Evolutionary conservation across 768 basidiomycete genomes (phyloP).

Genomic region (Phlebiopsis gigantea): DNA sequence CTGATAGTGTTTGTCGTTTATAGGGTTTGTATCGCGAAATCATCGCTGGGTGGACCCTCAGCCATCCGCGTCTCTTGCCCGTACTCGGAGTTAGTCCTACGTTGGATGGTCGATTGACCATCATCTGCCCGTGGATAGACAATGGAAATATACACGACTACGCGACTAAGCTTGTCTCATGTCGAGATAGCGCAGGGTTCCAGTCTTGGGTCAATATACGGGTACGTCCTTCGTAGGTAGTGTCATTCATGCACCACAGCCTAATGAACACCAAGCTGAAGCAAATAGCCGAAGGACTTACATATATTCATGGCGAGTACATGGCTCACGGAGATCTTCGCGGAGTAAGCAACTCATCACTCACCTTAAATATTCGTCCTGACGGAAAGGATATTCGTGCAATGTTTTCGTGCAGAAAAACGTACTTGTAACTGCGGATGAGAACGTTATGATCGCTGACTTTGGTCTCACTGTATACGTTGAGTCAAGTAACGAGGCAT

Average conservation of each 20-base stretch:
- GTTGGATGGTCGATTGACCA: neutral
- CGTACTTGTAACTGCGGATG: neutral
- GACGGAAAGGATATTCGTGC: neutral
- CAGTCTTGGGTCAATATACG: neutral
- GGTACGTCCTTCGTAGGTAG: neutral
- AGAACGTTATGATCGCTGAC: neutral
- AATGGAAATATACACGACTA: neutral
- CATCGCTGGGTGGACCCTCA: neutral
- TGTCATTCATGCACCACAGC: neutral
- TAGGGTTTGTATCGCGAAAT: neutral
- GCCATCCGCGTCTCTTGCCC: neutral
- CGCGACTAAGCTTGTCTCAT: neutral
- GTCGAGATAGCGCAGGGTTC: no score
- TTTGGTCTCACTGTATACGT: slow-evolving; percentile 1
- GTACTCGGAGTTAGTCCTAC: neutral
- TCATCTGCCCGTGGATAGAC: neutral
- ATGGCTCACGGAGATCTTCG: slow-evolving; percentile 2
- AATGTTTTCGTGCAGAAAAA: neutral
- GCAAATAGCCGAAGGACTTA: slow-evolving; percentile 2
- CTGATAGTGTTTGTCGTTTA: neutral
- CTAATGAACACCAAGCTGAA: neutral
- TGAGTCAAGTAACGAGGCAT: neutral
- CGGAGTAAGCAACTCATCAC: neutral
- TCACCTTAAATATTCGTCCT: neutral
- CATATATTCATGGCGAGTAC: slow-evolving; percentile 2